Evolutionary conservation across 768 basidiomycete species (phyloP), one percentile per base, ranked within the genome.

Genomic region (Lactarius evosmus): DNA sequence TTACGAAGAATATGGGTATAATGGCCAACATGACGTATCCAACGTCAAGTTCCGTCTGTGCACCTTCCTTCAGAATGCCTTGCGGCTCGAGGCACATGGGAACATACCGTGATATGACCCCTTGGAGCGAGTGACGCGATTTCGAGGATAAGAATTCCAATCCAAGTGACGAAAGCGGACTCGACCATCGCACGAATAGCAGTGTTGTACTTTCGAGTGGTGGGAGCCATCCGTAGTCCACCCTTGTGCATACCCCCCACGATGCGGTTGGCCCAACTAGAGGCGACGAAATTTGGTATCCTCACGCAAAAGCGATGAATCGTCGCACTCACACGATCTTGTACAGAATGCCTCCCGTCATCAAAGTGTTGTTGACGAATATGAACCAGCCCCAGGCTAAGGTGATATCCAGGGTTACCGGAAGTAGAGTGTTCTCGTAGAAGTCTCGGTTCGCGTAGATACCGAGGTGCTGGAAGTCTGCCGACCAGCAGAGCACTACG

Each of bases 341-440:
- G 27, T 56, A 58, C 17, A 71, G 49, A 51, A 72, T 72, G 19
- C 65, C 65, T 30, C 60, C 58, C 0, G 69, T 71, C 44, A 72
- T 61, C 27, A 68, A 7, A 7, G 71, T 69, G 57, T 72, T 71
- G 34, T 64, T 60, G 19, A 40, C 56, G 49, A 72, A 67, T 67
- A 70, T 71, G 61, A 66, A 63, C 69, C 69, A 72, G 25, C 71
- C 71, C 71, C 71, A 72, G 4, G 68, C 70, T 32, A 68, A 65
- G 14, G 61, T 63, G 56, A 72, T 66, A 41, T 69, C 61, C 17
- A 69, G 52, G 8, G 67, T 65, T 40, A 69, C 66, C 9, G 58
- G 58, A 8, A 69, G 50, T 16, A 70, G 50, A 11, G 46, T 61
- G 16, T 62, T 56, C 22, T 65, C 56, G 52, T 69, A 72, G 19